Conservation (phyloP, 2,329 filamentous ascomycete species). For the Colletotrichum paranaense region DNA sequence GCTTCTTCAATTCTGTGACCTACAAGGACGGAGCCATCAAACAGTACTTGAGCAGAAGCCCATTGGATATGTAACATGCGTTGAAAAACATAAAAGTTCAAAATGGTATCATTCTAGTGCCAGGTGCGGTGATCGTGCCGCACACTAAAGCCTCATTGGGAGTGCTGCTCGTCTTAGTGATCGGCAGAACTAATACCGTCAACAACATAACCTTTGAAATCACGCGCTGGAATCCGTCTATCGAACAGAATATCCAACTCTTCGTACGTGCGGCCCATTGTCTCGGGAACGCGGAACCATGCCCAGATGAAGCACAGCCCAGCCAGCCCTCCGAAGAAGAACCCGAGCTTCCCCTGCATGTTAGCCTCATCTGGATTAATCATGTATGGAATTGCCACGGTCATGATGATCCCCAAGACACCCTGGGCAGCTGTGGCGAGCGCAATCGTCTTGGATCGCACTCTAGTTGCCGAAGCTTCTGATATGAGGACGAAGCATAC, state of each 20-base stretch:
- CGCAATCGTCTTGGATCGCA: conserved; percentile 57
- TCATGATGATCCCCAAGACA: conserved; percentile 48
- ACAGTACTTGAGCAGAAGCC: not conserved
- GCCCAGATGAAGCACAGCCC: conserved; percentile 40
- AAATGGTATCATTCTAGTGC: not conserved
- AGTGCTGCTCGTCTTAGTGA: not conserved
- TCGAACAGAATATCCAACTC: conserved; percentile 47
- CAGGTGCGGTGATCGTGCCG: not conserved
- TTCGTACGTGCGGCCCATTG: conserved; percentile 40
- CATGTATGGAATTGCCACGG: conserved; percentile 43
- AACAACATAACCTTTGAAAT: conserved; percentile 52
- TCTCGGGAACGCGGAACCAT: conserved; percentile 41
- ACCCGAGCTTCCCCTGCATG: conserved; percentile 47
- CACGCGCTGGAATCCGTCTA: conserved; percentile 41
- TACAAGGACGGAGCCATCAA: not conserved
- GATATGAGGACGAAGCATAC: conserved; percentile 62
- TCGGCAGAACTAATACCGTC: not conserved
- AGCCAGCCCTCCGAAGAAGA: conserved; percentile 39
- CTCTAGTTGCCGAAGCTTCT: conserved; percentile 57
- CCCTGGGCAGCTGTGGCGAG: conserved; percentile 56
- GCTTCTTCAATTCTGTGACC: not conserved
- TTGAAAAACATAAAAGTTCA: not conserved
- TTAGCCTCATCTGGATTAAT: conserved; percentile 45
- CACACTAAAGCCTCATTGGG: not conserved
- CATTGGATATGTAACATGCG: not conserved